phyloP scores from a whole-genome alignment of 2,329 filamentous ascomycete genomes.

The Knoxdaviesia capensis region DNA sequence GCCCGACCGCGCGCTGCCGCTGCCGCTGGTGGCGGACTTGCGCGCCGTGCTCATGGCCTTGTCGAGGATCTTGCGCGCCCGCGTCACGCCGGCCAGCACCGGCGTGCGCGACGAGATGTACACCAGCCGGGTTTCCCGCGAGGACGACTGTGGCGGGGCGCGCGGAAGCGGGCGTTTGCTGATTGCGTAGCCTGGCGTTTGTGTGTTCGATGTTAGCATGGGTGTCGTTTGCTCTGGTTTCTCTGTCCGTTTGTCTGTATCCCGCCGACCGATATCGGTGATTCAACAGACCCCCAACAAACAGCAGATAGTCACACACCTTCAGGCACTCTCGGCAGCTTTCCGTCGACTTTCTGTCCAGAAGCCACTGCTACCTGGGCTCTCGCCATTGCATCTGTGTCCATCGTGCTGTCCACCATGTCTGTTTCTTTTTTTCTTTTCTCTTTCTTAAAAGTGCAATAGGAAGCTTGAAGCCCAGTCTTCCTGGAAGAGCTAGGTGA shows the following conservation, averaged over 20 bases:
- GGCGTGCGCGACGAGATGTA: constrained; percentile 46
- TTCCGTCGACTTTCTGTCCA: neutral
- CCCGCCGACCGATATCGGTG: too few relatives aligned
- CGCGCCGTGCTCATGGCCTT: constrained; percentile 23
- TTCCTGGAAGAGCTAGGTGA: neutral
- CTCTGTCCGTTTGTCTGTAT: too few relatives aligned
- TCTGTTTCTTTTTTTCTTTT: neutral
- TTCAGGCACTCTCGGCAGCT: neutral
- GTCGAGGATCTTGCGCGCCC: constrained; percentile 41
- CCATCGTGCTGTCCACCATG: neutral
- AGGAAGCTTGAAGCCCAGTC: neutral
- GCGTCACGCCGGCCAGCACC: constrained; percentile 47
- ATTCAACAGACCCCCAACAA: too few relatives aligned
- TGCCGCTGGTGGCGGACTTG: constrained; percentile 17
- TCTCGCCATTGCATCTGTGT: neutral
- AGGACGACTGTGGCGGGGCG: too few relatives aligned
- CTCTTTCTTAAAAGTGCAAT: neutral
- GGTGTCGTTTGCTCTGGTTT: too few relatives aligned
- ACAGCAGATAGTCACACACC: too few relatives aligned
- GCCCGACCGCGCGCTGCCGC: constrained; percentile 6
- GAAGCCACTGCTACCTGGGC: neutral
- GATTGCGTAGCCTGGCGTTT: too few relatives aligned
- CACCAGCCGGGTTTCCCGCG: constrained; percentile 21
- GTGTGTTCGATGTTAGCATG: too few relatives aligned
- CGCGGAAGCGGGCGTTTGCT: too few relatives aligned